phyloP scores from a whole-genome alignment of 1,139 yeast species.

The Magnusiomyces tetraspermus region DNA sequence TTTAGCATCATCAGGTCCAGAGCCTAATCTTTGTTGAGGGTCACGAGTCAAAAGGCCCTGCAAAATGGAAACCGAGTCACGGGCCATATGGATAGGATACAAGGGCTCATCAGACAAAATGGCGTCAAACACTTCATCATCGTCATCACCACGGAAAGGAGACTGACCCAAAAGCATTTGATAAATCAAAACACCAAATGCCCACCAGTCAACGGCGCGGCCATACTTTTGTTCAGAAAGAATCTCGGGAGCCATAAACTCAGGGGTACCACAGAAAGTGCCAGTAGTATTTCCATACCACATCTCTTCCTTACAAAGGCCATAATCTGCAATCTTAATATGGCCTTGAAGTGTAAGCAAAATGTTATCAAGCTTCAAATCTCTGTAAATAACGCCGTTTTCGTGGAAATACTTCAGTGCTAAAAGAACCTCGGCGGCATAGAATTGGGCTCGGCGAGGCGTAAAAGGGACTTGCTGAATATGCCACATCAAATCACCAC shows the following conservation, averaged over 20 bases:
- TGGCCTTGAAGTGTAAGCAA: slow-evolving; percentile 87
- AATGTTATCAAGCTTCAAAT: slow-evolving; percentile 88
- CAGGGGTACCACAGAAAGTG: slow-evolving; percentile 98
- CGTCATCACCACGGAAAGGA: slow-evolving; percentile 97
- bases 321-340: slow-evolving; percentile 92
- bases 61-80: slow-evolving; percentile 88
- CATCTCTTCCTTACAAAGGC: slow-evolving; percentile 94
- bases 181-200: slow-evolving; percentile 89
- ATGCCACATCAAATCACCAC: slow-evolving; percentile 99
- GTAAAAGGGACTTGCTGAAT: slow-evolving; percentile 88
- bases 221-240: slow-evolving; percentile 86
- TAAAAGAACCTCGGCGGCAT: slow-evolving; percentile 89
- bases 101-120: slow-evolving; percentile 94
- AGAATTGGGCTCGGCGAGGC: slow-evolving; percentile 85
- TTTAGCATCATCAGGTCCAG: slow-evolving; percentile 77
- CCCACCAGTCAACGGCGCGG: slow-evolving; percentile 99
- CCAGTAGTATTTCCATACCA: slow-evolving; percentile 85
- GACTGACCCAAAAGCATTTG: slow-evolving; percentile 96
- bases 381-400: slow-evolving; percentile 92
- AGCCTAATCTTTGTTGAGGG: slow-evolving; percentile 73
- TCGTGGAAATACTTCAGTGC: slow-evolving; percentile 92
- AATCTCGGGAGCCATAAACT: slow-evolving; percentile 98
- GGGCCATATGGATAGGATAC: slow-evolving; percentile 95
- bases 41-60: slow-evolving; percentile 88
- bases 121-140: slow-evolving; percentile 95